These are phyloP conservation scores for Nasturtium officinale DNA, from an alignment of 345 rosid species.

Conservation along the genomic window DNA sequence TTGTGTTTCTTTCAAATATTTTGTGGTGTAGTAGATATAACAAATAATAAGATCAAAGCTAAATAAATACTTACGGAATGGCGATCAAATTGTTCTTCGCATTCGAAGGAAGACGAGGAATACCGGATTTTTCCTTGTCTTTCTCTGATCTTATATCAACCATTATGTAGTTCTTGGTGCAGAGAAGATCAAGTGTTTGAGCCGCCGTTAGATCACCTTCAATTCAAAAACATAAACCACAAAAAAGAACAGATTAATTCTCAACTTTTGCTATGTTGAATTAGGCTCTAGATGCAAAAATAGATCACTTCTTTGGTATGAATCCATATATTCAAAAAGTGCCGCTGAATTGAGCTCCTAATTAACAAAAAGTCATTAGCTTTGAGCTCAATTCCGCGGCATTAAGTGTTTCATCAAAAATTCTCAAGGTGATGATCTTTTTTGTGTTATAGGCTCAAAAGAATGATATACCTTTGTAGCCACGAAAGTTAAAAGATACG, in stretches of 20 bases:
- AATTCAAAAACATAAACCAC: background rate
- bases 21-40: background rate
- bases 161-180: conserved; percentile 58
- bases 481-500: conserved; percentile 73
- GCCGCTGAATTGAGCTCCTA: background rate
- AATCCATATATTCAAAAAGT: background rate
- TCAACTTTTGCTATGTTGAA: background rate
- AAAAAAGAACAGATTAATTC: background rate
- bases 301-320: background rate
- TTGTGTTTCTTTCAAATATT: background rate
- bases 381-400: background rate
- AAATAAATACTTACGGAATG: conserved; percentile 66
- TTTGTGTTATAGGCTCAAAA: background rate
- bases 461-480: conserved; percentile 67
- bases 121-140: conserved; percentile 81
- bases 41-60: background rate
- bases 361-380: background rate
- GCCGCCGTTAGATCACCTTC: conserved; percentile 86
- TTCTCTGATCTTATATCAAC: conserved; percentile 91
- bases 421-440: conserved; percentile 5
- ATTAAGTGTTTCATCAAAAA: background rate
- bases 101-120: conserved; percentile 91
- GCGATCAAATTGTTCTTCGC: conserved; percentile 78
- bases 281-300: background rate
- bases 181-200: conserved; percentile 75